These are phyloP conservation scores for Cladosporium velox DNA, from an alignment of 2,329 filamentous ascomycete genomes.

Conservation along the genomic window DNA sequence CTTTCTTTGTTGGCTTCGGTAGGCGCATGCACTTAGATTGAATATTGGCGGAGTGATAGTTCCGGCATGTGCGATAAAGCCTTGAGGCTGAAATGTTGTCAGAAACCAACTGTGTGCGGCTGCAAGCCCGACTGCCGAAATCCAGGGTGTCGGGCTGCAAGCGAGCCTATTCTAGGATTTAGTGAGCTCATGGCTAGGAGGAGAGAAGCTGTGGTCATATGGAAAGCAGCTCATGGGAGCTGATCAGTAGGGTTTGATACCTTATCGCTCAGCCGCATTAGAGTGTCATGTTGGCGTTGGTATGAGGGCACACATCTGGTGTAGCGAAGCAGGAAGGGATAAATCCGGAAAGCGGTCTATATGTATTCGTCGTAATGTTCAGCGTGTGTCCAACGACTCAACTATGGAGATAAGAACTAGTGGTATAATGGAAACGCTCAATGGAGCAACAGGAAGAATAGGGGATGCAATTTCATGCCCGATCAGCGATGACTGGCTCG, in stretches of 20 bases:
- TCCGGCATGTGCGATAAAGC: neutral
- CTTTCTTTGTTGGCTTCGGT: neutral
- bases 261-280: neutral
- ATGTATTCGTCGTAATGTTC: neutral
- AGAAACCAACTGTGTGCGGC: neutral
- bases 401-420: neutral
- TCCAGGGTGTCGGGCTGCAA: neutral
- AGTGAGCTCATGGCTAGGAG: neutral
- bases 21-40: neutral
- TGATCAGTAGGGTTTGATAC: neutral
- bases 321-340: neutral
- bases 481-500: constrained; percentile 9
- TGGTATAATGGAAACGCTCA: neutral
- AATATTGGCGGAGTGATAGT: neutral
- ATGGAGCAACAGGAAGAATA: neutral
- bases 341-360: neutral
- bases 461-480: neutral
- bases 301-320: neutral
- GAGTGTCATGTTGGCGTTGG: neutral
- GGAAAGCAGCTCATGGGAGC: neutral
- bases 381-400: neutral
- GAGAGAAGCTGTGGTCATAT: neutral
- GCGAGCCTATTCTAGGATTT: neutral
- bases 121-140: neutral
- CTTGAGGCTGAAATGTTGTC: neutral